phyloP scores from a whole-genome alignment of 179 eudicot species.

The Pouteria campechiana region DNA sequence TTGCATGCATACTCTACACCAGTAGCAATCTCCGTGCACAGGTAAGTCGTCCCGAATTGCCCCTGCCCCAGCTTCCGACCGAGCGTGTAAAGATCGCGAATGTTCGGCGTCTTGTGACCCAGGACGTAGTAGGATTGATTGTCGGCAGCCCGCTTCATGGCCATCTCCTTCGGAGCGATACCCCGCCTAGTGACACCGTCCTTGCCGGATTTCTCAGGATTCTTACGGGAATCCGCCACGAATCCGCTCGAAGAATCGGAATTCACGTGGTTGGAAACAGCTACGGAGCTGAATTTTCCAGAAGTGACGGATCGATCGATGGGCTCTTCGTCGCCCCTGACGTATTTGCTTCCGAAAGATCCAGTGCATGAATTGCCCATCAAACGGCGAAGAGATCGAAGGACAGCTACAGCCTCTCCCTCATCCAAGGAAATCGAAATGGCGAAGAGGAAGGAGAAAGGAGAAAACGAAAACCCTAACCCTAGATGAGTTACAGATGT shows the following conservation, averaged over 20 bases:
- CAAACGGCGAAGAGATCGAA: constrained; percentile 37
- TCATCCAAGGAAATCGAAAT: too few species aligned
- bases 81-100: constrained; percentile 68
- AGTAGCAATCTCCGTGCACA: constrained; percentile 54
- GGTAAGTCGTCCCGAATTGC: constrained; percentile 70
- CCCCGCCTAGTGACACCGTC: too few species aligned
- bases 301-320: constrained; percentile 40
- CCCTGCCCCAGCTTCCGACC: constrained; percentile 83
- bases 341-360: constrained; percentile 39
- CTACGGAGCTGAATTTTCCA: too few species aligned
- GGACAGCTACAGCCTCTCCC: constrained; percentile 10
- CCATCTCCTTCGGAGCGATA: constrained; percentile 34
- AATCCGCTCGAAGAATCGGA: too few species aligned
- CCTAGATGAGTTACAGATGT: too few species aligned
- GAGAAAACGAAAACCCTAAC: too few species aligned
- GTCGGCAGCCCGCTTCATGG: constrained; percentile 28
- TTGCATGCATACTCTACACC: constrained; percentile 65
- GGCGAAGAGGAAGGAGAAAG: too few species aligned
- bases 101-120: constrained; percentile 74
- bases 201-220: too few species aligned
- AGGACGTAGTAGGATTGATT: constrained; percentile 46
- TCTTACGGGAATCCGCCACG: too few species aligned
- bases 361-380: constrained; percentile 97
- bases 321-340: constrained; percentile 47
- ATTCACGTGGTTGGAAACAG: too few species aligned